Evolutionary conservation across 176 grass and related monocot species (phyloP), one percentile per base, ranked within the genome.

Genomic region (barley (Hordeum vulgare)): DNA sequence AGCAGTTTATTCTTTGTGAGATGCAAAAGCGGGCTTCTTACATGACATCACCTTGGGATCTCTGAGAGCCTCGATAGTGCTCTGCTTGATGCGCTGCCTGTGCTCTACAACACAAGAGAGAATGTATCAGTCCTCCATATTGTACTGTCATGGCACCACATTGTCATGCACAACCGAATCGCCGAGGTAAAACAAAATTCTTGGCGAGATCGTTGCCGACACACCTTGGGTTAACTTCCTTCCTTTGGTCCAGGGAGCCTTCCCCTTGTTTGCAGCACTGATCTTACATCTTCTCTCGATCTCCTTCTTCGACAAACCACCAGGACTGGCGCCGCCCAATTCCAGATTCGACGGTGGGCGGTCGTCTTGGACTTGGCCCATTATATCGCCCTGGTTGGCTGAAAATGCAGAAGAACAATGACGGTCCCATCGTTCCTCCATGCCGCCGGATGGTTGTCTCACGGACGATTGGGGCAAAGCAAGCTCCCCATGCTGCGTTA

Each of bases 41-140:
- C 90, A 95, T 90, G 89, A 86, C 96, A 95, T 98, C 96, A 98
- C 96, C 96, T 98, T 95, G 89, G 93, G 96, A 58, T 95, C 87
- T 68, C 85, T 93, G 80, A 95, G 80, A 76, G 90, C 92, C 80
- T 95, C 85, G 13, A 66, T 31, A 27, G 89, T 98, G 39, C 87
- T 82, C 84, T 85, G 80, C 75, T 69, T 94, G 78, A 95, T 98
- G 79, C 75, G 81, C 37, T 93, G 79, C 78, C 81, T 90, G 23
- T 94, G 92, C 76, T 98, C 95, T 98, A 63, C 60, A 88, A 56
- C 94, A 58, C 65, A 88, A 56, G 62, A 82, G 18, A 79, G 15
- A 51, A 79, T 61, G 33, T 8, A 8, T 61, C 44, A 49, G 3
- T 56, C 47, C 15, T 51, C 35, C 53, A 90, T 21, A 62, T 7